A percentile compares a stretch with the other conserved stretches of the same genome.
Conservation (phyloP, 176 grass and related monocot species). For the Oropetium thomaeum region DNA sequence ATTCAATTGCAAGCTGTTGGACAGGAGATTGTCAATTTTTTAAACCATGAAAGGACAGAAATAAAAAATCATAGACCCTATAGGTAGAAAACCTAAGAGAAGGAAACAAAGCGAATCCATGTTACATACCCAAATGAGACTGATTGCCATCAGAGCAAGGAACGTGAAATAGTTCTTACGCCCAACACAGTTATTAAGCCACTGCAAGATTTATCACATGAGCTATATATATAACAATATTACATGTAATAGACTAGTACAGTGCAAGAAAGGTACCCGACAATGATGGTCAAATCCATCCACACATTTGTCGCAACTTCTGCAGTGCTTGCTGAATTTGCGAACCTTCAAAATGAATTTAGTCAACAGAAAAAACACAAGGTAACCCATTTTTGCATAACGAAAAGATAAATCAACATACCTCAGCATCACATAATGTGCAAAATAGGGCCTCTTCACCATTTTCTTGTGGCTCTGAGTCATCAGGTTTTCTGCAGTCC, state of each 20-base stretch:
- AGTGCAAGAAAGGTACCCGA: conserved; percentile 54
- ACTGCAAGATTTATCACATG: conserved; percentile 53
- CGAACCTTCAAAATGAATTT: conserved; percentile 60
- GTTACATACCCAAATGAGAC: conserved; percentile 81
- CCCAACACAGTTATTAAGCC: conserved; percentile 99
- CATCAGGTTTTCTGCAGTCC: conserved; percentile 80
- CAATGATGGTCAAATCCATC: conserved; percentile 99
- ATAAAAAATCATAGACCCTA: conserved; percentile 14
- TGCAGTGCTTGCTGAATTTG: conserved; percentile 97
- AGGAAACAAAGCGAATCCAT: not conserved
- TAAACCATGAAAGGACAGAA: conserved; percentile 23
- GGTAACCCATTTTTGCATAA: not conserved
- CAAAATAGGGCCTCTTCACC: conserved; percentile 93
- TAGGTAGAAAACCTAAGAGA: not conserved
- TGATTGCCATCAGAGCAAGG: conserved; percentile 86
- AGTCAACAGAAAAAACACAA: conserved; percentile 19
- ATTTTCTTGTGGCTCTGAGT: conserved; percentile 61
- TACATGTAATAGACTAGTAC: conserved; percentile 10
- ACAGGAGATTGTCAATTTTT: conserved; percentile 32
- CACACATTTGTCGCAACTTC: conserved; percentile 99
- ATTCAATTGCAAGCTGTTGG: conserved; percentile 86
- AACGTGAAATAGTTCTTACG: conserved; percentile 92
- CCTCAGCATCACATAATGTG: conserved; percentile 97
- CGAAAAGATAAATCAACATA: conserved; percentile 28
- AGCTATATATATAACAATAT: conserved; percentile 14